Evolutionary conservation across 2,329 filamentous ascomycete species (phyloP).

Genomic region (Sarocladium oryzae): DNA sequence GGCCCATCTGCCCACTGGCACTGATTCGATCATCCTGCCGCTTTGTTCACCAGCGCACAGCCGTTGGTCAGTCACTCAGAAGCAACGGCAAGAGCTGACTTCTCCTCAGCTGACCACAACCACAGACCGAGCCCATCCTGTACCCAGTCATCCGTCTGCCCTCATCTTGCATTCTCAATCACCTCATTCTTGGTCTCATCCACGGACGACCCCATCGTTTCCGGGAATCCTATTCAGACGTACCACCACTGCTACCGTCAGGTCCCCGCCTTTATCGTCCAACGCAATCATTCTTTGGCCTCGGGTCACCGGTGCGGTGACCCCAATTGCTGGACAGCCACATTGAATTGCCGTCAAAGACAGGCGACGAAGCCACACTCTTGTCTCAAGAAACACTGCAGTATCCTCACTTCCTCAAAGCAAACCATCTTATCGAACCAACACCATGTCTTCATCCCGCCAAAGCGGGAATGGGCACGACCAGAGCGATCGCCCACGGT

Average conservation of each 20-base stretch:
- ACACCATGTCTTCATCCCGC: conserved; percentile 11
- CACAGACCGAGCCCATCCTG: neutral
- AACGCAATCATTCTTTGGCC: neutral
- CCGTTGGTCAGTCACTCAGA: no score
- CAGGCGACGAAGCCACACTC: neutral
- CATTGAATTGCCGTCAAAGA: no score
- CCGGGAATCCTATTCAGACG: neutral
- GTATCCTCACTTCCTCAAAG: neutral
- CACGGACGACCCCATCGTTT: neutral
- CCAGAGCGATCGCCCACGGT: conserved; percentile 7
- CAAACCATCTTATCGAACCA: neutral
- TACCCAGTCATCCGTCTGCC: neutral
- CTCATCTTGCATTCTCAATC: neutral
- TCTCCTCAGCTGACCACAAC: neutral
- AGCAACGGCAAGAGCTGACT: no score
- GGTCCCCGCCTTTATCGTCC: neutral
- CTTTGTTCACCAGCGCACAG: no score
- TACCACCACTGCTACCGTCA: neutral
- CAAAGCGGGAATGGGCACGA: neutral
- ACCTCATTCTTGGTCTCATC: neutral
- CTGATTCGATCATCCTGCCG: no score
- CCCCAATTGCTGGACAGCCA: neutral
- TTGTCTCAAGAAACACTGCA: neutral
- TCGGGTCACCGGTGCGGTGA: neutral
- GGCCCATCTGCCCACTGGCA: no score